Evolutionary conservation across 1,284 basidiomycete species (phyloP).

Genomic region (Butyriboletus appendiculatus): DNA sequence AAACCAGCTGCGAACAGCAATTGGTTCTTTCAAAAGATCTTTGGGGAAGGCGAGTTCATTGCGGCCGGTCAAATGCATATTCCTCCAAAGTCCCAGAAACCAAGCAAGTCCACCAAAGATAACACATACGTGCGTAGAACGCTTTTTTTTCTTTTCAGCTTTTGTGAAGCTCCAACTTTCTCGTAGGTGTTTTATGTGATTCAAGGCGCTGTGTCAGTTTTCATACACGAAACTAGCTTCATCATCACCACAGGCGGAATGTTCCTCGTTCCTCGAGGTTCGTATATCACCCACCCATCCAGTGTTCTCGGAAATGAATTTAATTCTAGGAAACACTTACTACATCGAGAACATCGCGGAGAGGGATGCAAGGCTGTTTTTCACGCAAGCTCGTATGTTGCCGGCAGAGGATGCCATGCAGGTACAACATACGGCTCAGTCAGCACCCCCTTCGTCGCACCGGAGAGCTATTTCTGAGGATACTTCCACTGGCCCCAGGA

Average conservation of each 20-base stretch:
- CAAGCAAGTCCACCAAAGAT: slow-evolving; percentile 87
- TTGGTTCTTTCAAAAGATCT: slow-evolving; percentile 94
- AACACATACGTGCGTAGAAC: slow-evolving; percentile 84
- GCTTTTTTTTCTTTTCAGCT: background rate
- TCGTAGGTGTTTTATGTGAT: slow-evolving; percentile 85
- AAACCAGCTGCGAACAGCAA: slow-evolving; percentile 57
- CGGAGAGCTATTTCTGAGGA: slow-evolving; percentile 33
- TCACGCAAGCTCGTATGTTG: slow-evolving; percentile 88
- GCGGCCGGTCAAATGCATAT: slow-evolving; percentile 89
- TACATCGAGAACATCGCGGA: slow-evolving; percentile 86
- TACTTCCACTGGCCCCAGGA: slow-evolving; percentile 20
- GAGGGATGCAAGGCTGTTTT: slow-evolving; percentile 84
- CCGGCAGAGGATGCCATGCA: slow-evolving; percentile 21
- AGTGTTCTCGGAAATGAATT: background rate
- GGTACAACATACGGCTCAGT: slow-evolving; percentile 31
- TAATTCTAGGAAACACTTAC: slow-evolving; percentile 79
- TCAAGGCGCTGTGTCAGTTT: slow-evolving; percentile 85
- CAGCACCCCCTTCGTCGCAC: slow-evolving; percentile 35
- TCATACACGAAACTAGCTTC: slow-evolving; percentile 78
- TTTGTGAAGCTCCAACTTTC: background rate
- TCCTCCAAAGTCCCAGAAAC: slow-evolving; percentile 78
- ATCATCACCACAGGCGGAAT: slow-evolving; percentile 81
- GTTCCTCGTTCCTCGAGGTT: slow-evolving; percentile 91
- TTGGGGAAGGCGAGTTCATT: slow-evolving; percentile 89
- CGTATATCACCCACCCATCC: slow-evolving; percentile 20